Evolutionary conservation across 805 yeast species (phyloP).

Genomic region (Starmerella potacharoeniae): DNA sequence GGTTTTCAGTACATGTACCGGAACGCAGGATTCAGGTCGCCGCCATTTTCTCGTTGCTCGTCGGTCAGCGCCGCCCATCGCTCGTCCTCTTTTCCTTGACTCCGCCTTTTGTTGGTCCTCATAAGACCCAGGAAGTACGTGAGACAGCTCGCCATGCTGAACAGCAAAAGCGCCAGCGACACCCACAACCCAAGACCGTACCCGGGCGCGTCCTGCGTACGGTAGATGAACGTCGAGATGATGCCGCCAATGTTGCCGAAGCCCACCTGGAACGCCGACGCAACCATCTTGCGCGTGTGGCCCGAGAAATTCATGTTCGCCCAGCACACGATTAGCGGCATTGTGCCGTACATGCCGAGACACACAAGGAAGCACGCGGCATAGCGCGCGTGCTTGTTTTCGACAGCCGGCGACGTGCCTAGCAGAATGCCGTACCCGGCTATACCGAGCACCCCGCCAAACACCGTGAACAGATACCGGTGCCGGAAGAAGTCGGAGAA

Average conservation of each 20-base stretch:
- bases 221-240: conserved; percentile 47
- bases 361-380: conserved; percentile 55
- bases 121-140: conserved; percentile 30
- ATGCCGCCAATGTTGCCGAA: conserved; percentile 68
- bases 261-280: conserved; percentile 52
- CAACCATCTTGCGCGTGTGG: conserved; percentile 48
- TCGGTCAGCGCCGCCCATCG: conserved; percentile 22
- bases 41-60: conserved; percentile 21
- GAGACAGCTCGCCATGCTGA: conserved; percentile 32
- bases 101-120: conserved; percentile 24
- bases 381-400: conserved; percentile 37
- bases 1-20: conserved; percentile 23
- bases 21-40: conserved; percentile 28
- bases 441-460: conserved; percentile 29
- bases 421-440: conserved; percentile 48
- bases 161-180: conserved; percentile 38
- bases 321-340: conserved; percentile 67
- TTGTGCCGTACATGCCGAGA: conserved; percentile 47
- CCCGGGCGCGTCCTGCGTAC: conserved; percentile 44
- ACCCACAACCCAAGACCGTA: conserved; percentile 45
- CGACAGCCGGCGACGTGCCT: conserved; percentile 31
- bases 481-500: conserved; percentile 45
- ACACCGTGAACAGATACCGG: conserved; percentile 27
- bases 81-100: conserved; percentile 22
- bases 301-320: conserved; percentile 49